phyloP scores from a whole-genome alignment of 345 rosid genomes.

The Syzygium aqueum region DNA sequence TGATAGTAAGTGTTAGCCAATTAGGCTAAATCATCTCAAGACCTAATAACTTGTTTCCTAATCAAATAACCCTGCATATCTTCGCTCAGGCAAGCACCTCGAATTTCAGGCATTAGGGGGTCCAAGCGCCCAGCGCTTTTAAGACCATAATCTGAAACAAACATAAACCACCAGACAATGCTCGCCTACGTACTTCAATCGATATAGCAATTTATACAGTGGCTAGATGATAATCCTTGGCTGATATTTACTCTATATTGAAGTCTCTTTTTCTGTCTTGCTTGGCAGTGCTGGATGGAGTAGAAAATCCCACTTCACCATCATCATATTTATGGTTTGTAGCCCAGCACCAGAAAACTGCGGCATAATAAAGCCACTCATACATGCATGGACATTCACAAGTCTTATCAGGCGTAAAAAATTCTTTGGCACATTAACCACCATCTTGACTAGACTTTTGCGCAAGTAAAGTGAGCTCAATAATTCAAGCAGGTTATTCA shows the following conservation, averaged over 20 bases:
- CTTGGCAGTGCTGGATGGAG: background rate
- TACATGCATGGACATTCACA: background rate
- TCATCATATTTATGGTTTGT: background rate
- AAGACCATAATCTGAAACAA: background rate
- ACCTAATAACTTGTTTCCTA: background rate
- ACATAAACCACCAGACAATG: background rate
- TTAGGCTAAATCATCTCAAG: background rate
- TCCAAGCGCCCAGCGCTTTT: background rate
- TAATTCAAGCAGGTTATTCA: background rate
- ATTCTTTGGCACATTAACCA: background rate
- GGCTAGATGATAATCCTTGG: background rate
- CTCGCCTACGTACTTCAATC: background rate
- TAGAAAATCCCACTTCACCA: background rate
- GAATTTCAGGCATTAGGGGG: background rate
- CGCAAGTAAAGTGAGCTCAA: background rate
- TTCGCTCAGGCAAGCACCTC: background rate
- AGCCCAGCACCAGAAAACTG: background rate
- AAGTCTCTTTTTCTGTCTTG: background rate
- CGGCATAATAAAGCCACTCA: background rate
- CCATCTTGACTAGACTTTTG: background rate
- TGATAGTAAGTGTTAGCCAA: background rate
- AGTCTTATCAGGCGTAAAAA: background rate
- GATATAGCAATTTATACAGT: background rate
- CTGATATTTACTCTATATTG: background rate
- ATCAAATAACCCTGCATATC: background rate